A percentile compares a stretch with the other conserved stretches of the same genome.
phyloP scores from a whole-genome alignment of 495 filamentous ascomycete genomes.

The Margaritispora aquatica region DNA sequence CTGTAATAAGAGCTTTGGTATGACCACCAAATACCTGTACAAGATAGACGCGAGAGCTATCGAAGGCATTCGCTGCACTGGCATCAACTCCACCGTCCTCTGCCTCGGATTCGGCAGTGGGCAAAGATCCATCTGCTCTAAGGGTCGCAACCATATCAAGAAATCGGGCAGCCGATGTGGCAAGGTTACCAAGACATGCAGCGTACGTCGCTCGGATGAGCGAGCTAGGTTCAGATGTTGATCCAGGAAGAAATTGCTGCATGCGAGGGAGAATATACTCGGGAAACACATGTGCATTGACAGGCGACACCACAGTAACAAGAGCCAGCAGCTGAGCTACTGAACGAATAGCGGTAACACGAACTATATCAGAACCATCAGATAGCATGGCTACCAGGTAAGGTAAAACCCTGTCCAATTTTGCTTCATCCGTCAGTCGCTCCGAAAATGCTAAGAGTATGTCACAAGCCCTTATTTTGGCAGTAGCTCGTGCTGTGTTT shows the following conservation, averaged over 20 bases:
- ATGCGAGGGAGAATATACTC: slow-evolving; percentile 90
- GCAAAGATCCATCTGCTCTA: slow-evolving; percentile 75
- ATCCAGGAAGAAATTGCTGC: slow-evolving; percentile 57
- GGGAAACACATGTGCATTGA: slow-evolving; percentile 92
- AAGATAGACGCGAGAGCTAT: slow-evolving; percentile 71
- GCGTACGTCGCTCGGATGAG: slow-evolving; percentile 86
- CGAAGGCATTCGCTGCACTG: slow-evolving; percentile 74
- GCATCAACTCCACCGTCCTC: slow-evolving; percentile 60
- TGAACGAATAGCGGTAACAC: slow-evolving; percentile 75
- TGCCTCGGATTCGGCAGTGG: slow-evolving; percentile 69
- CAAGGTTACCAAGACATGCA: slow-evolving; percentile 83
- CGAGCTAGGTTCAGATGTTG: slow-evolving; percentile 50
- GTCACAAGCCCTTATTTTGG: slow-evolving; percentile 86
- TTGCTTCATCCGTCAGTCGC: slow-evolving; percentile 89
- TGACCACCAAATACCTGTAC: slow-evolving; percentile 76
- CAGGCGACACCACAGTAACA: slow-evolving; percentile 80
- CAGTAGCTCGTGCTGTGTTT: slow-evolving; percentile 80
- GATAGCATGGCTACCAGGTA: slow-evolving; percentile 76
- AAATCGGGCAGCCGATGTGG: slow-evolving; percentile 80
- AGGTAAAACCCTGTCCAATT: slow-evolving; percentile 88
- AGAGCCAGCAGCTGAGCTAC: slow-evolving; percentile 84
- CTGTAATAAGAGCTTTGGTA: slow-evolving; percentile 84
- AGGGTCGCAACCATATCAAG: slow-evolving; percentile 87
- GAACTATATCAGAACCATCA: slow-evolving; percentile 77
- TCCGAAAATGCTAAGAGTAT: slow-evolving; percentile 90